These are phyloP conservation scores for Penicillium arizonense DNA, from an alignment of 495 filamentous ascomycete genomes.

Conservation along the genomic window DNA sequence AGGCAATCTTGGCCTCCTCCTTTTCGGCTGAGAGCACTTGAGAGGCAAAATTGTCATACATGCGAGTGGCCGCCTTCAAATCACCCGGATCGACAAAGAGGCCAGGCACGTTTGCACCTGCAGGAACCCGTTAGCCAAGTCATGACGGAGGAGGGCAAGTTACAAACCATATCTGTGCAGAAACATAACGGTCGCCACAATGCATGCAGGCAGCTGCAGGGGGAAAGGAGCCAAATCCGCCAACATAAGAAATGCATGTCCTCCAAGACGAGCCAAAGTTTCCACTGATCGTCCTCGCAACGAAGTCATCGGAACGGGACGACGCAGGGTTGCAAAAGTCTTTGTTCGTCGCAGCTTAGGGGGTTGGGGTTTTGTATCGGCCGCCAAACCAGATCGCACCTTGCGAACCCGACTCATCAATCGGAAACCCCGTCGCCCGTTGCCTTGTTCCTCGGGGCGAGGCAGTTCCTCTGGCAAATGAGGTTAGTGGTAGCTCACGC, in stretches of 20 bases:
- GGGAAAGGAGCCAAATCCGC: constrained; percentile 61
- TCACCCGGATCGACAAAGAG: constrained; percentile 37
- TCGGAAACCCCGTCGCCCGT: constrained; percentile 11
- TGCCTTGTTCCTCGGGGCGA: background rate
- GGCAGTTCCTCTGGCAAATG: background rate
- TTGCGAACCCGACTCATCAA: constrained; percentile 31
- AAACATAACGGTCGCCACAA: constrained; percentile 68
- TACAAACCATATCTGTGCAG: constrained; percentile 64
- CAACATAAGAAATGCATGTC: constrained; percentile 68
- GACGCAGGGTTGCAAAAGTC: constrained; percentile 34
- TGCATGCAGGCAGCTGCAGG: constrained; percentile 68
- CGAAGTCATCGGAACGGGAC: constrained; percentile 47
- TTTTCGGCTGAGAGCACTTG: constrained; percentile 36
- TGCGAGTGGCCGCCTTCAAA: constrained; percentile 25
- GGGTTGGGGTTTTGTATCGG: constrained; percentile 39
- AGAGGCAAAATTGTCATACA: constrained; percentile 39
- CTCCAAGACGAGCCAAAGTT: constrained; percentile 68
- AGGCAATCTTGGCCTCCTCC: constrained; percentile 30
- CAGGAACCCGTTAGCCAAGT: constrained; percentile 12
- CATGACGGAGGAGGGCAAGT: constrained; percentile 4
- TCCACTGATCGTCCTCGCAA: constrained; percentile 62
- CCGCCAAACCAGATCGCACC: constrained; percentile 30
- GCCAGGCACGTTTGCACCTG: constrained; percentile 13
- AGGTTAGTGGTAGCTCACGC: constrained; percentile 1
- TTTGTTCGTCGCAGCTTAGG: constrained; percentile 49